These are phyloP conservation scores for Celoporthe dispersa DNA, from an alignment of 2,329 filamentous ascomycete species.

Conservation along the genomic window DNA sequence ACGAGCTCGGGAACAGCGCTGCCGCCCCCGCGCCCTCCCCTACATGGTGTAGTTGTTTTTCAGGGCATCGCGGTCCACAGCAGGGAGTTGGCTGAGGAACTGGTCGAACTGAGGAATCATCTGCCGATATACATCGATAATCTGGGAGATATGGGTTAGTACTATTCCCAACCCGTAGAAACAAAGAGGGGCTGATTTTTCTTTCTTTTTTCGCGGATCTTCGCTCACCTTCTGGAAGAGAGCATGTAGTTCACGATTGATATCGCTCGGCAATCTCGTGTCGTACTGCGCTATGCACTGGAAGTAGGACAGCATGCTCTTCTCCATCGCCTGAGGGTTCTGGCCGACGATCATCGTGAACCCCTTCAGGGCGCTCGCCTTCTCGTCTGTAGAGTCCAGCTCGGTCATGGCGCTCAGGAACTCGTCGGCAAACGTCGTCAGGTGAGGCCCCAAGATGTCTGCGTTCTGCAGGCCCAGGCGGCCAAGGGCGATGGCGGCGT, in stretches of 20 bases:
- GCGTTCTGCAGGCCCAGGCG: slow-evolving; percentile 81
- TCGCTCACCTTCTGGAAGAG: slow-evolving; percentile 77
- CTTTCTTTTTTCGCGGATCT: slow-evolving; percentile 15
- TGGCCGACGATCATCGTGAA: slow-evolving; percentile 83
- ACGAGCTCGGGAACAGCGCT: not conserved
- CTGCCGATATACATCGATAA: slow-evolving; percentile 59
- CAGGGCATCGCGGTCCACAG: slow-evolving; percentile 55
- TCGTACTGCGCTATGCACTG: slow-evolving; percentile 79
- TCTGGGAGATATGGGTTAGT: slow-evolving; percentile 36
- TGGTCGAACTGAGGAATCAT: slow-evolving; percentile 63
- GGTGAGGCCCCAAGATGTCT: slow-evolving; percentile 75
- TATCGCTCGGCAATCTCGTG: slow-evolving; percentile 61
- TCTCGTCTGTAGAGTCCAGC: slow-evolving; percentile 88
- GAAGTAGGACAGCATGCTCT: slow-evolving; percentile 81
- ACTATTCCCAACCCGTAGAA: slow-evolving; percentile 34
- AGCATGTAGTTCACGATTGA: slow-evolving; percentile 68
- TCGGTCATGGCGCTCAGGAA: slow-evolving; percentile 84
- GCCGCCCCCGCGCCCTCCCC: not conserved
- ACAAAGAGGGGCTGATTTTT: not conserved
- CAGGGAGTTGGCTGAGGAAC: slow-evolving; percentile 56
- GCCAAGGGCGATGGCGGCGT: slow-evolving; percentile 90
- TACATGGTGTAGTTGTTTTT: slow-evolving; percentile 48
- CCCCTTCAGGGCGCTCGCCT: slow-evolving; percentile 89
- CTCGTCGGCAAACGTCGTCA: slow-evolving; percentile 78
- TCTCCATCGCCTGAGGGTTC: slow-evolving; percentile 93